Conservation (phyloP, 352 stramenopile species). For the Thraustochytrium striatum region DNA sequence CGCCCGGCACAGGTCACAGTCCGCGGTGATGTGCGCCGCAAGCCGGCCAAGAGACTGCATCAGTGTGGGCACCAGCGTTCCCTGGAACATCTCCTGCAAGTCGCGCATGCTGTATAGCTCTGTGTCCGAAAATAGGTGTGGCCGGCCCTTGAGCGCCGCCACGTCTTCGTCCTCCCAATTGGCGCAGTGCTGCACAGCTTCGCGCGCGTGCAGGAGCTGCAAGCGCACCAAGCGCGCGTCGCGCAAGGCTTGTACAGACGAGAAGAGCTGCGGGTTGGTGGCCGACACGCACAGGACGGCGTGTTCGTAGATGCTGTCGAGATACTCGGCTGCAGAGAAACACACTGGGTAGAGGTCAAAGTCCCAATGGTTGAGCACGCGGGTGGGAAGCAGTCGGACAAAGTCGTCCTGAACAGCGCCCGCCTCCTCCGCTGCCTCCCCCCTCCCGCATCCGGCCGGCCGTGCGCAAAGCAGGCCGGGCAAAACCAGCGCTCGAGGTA, state of each 20-base stretch:
- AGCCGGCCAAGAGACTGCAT: conserved; percentile 19
- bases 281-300: conserved; percentile 35
- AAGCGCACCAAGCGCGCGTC: conserved; percentile 11
- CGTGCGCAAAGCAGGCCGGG: background rate
- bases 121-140: background rate
- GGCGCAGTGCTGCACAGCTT: background rate
- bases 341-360: conserved; percentile 18
- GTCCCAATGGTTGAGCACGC: conserved; percentile 38
- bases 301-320: conserved; percentile 13
- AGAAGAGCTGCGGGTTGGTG: conserved; percentile 2
- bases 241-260: background rate
- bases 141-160: background rate
- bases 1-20: background rate
- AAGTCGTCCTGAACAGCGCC: background rate
- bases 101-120: conserved; percentile 28
- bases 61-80: background rate
- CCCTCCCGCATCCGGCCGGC: background rate
- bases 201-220: conserved; percentile 20
- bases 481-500: conserved; percentile 39
- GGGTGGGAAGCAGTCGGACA: background rate
- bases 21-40: background rate
- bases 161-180: background rate
- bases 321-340: background rate
- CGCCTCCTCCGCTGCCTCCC: background rate
- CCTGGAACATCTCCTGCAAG: conserved; percentile 1